These are phyloP conservation scores for Trypanosoma melophagium DNA, from an alignment of 208 protist species.

Conservation along the genomic window DNA sequence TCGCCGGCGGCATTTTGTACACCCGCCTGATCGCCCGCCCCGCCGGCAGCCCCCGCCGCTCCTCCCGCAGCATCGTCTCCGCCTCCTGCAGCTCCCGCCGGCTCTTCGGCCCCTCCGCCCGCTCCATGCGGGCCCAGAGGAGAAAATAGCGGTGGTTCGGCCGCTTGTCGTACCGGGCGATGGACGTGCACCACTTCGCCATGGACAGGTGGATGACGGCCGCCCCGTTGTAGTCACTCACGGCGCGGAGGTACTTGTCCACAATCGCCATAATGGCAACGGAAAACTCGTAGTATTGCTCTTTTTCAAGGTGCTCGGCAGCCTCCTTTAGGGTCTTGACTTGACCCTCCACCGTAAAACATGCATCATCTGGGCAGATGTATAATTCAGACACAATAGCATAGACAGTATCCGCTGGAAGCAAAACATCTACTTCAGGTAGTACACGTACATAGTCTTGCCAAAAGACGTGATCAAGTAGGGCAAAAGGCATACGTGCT, in stretches of 20 bases:
- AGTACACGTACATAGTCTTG: slow-evolving; percentile 90
- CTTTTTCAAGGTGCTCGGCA: slow-evolving; percentile 78
- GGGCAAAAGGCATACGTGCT: slow-evolving; percentile 67
- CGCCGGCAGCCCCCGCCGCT: slow-evolving; percentile 46
- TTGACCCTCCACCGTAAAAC: slow-evolving; percentile 85
- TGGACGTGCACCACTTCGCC: slow-evolving; percentile 69
- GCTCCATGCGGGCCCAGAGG: slow-evolving; percentile 84
- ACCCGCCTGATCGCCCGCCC: slow-evolving; percentile 66
- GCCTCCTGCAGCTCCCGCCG: slow-evolving; percentile 38
- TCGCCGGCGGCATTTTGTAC: slow-evolving; percentile 78
- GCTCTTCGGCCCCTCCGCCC: slow-evolving; percentile 28
- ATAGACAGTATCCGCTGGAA: slow-evolving; percentile 72
- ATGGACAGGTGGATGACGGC: slow-evolving; percentile 64
- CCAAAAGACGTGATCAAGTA: slow-evolving; percentile 84
- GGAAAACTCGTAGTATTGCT: slow-evolving; percentile 81
- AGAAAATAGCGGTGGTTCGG: slow-evolving; percentile 75
- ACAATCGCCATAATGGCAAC: slow-evolving; percentile 64
- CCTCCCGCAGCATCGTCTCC: slow-evolving; percentile 49
- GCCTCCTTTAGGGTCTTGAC: slow-evolving; percentile 76
- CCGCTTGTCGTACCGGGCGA: slow-evolving; percentile 41
- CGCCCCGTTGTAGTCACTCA: slow-evolving; percentile 58
- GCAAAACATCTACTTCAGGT: slow-evolving; percentile 65
- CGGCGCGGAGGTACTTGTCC: slow-evolving; percentile 54
- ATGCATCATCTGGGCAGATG: slow-evolving; percentile 74
- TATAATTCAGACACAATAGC: slow-evolving; percentile 76